Base-by-base conservation (phyloP, 2,329 filamentous ascomycete genomes). In the Microascus cirrosus region DNA sequence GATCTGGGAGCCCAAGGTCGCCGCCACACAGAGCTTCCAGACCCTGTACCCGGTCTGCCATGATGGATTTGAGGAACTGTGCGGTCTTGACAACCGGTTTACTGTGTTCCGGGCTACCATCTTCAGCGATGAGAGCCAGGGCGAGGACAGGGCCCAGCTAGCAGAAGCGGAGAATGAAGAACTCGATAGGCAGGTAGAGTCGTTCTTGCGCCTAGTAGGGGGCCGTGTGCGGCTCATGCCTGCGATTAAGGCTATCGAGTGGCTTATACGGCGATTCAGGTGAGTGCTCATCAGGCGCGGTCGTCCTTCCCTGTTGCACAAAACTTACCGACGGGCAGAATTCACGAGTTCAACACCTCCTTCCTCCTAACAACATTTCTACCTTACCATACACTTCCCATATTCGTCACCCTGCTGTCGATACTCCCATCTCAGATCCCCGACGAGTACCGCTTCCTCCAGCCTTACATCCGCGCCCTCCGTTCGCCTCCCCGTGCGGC, bases 81-180 rank as follows among this genome's bases (percentile, higher is more conserved):
- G 94, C 71, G 83, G 85, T 63, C 79, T 99, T 57, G 95, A 99
- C 69, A 71, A 78, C 25, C 84, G 91, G 59, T 97, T 96, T 66
- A 68, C 79, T 15, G 77, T 80, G 39, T 99, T 93, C 68, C 80
- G 83, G 61, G 78, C 80, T 59, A 92, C 84, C 57, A 79, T 99
- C 59, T 99, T 97, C 79, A 95, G 89, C 75, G 89, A 94, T 65
- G 89, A 96, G 74, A 96, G 93, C 73, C 92, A 91, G 70, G 80
- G 83, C 61, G 86, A 96, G 68, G 94, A 99, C 69, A 83, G 94
- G 57, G 87, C 84, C 24, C 87, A 94, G 72, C 87, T 97, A 81
- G 92, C 86, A 18, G 79, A 80, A 34, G 77, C 80, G 60, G 89
- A 97, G 69, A 97, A 96, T 73, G 79, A 83, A 63, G 87, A 91